A percentile compares a stretch with the other conserved stretches of the same genome.
Evolutionary conservation across 2,329 filamentous ascomycete genomes (phyloP).

Genomic region (Stylonectria norvegica): DNA sequence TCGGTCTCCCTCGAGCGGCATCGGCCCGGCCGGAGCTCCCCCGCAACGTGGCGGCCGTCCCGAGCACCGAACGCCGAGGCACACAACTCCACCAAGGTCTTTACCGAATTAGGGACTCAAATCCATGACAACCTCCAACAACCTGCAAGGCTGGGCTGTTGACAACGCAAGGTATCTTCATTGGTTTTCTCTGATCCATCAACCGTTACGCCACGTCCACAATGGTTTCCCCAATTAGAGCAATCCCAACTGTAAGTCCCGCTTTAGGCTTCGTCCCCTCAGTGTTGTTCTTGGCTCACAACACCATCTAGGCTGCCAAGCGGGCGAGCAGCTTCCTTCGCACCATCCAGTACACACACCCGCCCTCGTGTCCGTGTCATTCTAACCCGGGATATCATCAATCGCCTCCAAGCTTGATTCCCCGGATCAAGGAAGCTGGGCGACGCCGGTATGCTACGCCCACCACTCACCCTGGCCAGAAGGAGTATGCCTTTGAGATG

Average conservation of each 20-base stretch:
- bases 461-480: slow-evolving; percentile 57
- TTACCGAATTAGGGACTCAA: no score
- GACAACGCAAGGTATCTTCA: no score
- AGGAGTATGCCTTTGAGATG: slow-evolving; percentile 99
- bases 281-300: neutral
- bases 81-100: no score
- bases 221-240: slow-evolving; percentile 32
- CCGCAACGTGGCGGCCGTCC: no score
- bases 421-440: slow-evolving; percentile 38
- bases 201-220: no score
- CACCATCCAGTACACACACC: slow-evolving; percentile 88
- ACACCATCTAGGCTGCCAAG: slow-evolving; percentile 49
- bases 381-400: slow-evolving; percentile 81
- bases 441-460: slow-evolving; percentile 68
- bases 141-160: no score
- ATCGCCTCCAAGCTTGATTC: slow-evolving; percentile 53
- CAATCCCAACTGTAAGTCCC: slow-evolving; percentile 34
- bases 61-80: no score
- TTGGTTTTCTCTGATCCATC: no score
- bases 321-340: slow-evolving; percentile 72
- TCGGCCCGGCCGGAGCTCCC: no score
- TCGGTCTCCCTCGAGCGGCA: no score
- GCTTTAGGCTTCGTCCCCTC: neutral
- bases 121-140: no score
- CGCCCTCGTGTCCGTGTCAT: slow-evolving; percentile 87